These are phyloP conservation scores for Tylopilus sp. DNA, from an alignment of 768 basidiomycete species.

Conservation along the genomic window DNA sequence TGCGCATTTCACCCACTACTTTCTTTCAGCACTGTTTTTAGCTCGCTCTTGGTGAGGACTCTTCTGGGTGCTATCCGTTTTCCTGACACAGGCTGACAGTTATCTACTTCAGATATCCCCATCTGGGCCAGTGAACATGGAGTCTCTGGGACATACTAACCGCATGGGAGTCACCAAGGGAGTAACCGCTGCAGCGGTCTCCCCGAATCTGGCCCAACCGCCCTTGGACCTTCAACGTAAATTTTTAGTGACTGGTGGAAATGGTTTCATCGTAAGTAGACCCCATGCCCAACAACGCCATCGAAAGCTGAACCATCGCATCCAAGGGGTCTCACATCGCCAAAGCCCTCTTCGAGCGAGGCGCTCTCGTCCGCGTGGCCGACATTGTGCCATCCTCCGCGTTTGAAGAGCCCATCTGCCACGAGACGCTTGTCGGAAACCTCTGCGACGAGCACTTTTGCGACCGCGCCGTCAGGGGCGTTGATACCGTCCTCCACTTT, in stretches of 20 bases:
- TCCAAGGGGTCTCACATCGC: constrained; percentile 52
- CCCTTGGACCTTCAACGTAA: constrained; percentile 1
- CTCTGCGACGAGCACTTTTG: constrained; percentile 43
- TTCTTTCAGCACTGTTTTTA: neutral
- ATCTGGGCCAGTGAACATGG: neutral
- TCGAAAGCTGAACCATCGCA: neutral
- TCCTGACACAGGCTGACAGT: neutral
- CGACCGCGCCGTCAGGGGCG: constrained; percentile 34
- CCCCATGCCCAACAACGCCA: neutral
- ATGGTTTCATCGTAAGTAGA: constrained; percentile 50
- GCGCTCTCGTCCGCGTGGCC: constrained; percentile 39
- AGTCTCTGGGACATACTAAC: neutral
- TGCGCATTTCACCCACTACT: neutral
- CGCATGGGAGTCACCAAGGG: neutral
- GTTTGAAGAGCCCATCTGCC: constrained; percentile 21
- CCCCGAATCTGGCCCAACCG: neutral
- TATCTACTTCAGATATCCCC: neutral
- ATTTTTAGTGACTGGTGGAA: constrained; percentile 47
- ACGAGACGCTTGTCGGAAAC: constrained; percentile 42
- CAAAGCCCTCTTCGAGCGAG: constrained; percentile 31
- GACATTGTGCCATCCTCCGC: constrained; percentile 34
- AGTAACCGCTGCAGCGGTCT: constrained; percentile 1
- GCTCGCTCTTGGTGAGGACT: neutral
- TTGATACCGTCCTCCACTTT: constrained; percentile 50
- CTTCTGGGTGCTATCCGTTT: neutral